Evolutionary conservation across 306 rosid species (phyloP), one percentile per base, ranked within the genome.

Genomic region (Quercus cerris): DNA sequence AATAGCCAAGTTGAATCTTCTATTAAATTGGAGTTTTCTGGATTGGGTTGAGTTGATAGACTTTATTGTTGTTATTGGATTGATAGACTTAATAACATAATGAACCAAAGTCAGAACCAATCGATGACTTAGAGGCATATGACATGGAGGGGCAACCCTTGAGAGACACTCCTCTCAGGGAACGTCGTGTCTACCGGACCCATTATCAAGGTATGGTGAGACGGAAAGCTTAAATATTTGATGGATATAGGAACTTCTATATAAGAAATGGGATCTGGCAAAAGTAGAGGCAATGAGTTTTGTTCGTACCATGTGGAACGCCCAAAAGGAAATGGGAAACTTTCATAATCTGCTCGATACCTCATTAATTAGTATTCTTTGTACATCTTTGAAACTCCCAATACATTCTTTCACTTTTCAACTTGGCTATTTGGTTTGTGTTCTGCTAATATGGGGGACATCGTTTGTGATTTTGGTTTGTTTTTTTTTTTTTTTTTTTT

Each of bases 291-390:
- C 56, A 88, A 87, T 17, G 97, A 93, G 84, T 95, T 95, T 76
- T 90, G 96, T 82, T 95, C 98, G 99, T 93, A 95, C 85, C 99
- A 95, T 81, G 98, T 89, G n/a, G 98, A 95, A 70, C 93, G 93
- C 71, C 96, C 99, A 2, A 95, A 90, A 75, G 96, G 87, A 73
- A 89, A 91, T 81, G 90, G 88, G 33, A 93, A 86, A 71, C 81
- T 93, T 57, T 84, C 90, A n/a, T 93, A 90, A 78, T 93, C 94
- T 83, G 96, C 97, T 18, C 92, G 91, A 71, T 86, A 90, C 64
- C 87, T 95, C 73, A 93, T 95, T 51, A 89, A 33, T 33, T 33
- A 33, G 89, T 52, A 91, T 87, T 83, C 90, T 93, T 58, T 95
- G 99, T 84, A 97, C 99, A 0, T 98, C 99, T 23, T 80, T 95